Base-by-base conservation (phyloP, 2,329 filamentous ascomycete species). In the Hypoxylon sp. region DNA sequence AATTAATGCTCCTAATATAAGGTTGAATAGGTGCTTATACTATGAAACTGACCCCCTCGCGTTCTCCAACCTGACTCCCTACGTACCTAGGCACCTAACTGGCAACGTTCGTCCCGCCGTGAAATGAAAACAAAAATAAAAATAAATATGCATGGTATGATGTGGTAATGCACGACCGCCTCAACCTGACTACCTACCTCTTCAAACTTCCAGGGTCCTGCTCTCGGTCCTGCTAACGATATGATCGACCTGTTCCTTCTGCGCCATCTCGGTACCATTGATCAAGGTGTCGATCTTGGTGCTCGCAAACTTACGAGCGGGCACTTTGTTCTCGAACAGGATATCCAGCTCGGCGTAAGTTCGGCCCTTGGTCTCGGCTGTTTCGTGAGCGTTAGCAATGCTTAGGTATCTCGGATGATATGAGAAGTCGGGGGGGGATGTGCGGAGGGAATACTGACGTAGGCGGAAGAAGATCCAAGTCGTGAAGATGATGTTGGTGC, bases 321-420 rank as follows among this genome's bases (percentile, higher is more conserved):
- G 70, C 3, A 78, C 71, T 40, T 71, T 75, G 32, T 75, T 74
- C 53, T 81, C 77, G 69, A 85, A 85, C 61, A 85, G 70, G 7
- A 79, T 75, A 57, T 84, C 82, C n/a, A 85, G 78, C 74, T 85
- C 82, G 45, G 81, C 81, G 51, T 82, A 79, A 0, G 80, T 81
- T 48, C 80, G 78, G 1, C 80, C 80, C 20, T 80, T 79, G 0
- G 73, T 76, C 59, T 76, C 74, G 6, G 73, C 73, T 75, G 36
- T 54, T 36, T 2, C 9, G 2, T 18, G 5, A 18, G 0, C 36
- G 36, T 48, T 26, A 63, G 55, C 16, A 54, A 33, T 14, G 30
- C n/a, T 12, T 22, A 36, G 26, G 45, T 11, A n/a, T n/a, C 11
- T n/a, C n/a, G n/a, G n/a, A n/a, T n/a, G n/a, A 50, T 26, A 14